These are phyloP conservation scores for Arctium lappa DNA, from an alignment of 129 eudicot species.

Conservation along the genomic window DNA sequence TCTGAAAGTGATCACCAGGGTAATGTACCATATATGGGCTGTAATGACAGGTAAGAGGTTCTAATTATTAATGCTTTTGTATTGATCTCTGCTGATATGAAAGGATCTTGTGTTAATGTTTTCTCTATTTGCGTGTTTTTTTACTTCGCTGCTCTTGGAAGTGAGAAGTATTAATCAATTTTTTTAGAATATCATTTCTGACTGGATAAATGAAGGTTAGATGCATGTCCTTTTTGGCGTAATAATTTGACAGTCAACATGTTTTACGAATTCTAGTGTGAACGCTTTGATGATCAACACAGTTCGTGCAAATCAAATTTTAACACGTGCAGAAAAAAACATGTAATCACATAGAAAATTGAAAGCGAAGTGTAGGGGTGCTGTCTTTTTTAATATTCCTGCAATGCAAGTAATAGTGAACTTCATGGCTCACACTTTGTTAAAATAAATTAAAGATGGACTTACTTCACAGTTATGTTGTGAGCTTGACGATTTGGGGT, in stretches of 20 bases:
- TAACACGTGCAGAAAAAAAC: too few relatives aligned
- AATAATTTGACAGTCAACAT: not conserved
- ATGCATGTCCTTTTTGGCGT: not conserved
- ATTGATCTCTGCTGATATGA: not conserved
- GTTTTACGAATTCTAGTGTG: not conserved
- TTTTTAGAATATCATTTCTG: not conserved
- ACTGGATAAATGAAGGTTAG: not conserved
- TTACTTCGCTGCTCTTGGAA: not conserved
- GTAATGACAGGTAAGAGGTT: constrained; percentile 50
- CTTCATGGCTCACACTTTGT: too few relatives aligned
- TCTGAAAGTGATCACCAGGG: constrained; percentile 57
- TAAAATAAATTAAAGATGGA: too few relatives aligned
- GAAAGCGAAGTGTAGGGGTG: too few relatives aligned
- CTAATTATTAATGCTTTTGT: not conserved
- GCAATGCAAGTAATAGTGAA: too few relatives aligned
- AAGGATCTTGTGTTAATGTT: not conserved
- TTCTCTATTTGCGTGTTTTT: not conserved
- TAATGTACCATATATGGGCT: constrained; percentile 35
- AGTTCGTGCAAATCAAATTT: too few relatives aligned
- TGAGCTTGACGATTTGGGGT: too few relatives aligned
- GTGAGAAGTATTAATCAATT: not conserved
- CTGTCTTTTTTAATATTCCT: too few relatives aligned
- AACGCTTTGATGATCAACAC: too few relatives aligned
- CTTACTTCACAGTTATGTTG: too few relatives aligned
- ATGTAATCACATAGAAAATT: too few relatives aligned